Evolutionary conservation across 2,329 filamentous ascomycete species (phyloP).

Genomic region (Beauveria sp.): DNA sequence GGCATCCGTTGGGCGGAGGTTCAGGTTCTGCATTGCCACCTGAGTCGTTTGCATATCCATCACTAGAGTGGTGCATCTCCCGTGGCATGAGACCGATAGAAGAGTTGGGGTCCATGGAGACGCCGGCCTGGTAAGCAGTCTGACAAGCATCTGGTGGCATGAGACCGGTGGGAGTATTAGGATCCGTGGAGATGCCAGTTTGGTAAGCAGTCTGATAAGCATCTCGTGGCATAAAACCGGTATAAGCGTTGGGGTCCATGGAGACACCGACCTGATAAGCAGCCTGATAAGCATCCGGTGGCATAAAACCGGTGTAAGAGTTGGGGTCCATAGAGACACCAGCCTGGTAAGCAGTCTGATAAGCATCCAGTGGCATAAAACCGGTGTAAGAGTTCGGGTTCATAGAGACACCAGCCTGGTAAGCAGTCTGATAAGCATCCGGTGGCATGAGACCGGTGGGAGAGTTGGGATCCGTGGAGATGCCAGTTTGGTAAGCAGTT

Average conservation of each 20-base stretch:
- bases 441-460: neutral
- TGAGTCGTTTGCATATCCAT: neutral
- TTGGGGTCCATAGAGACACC: neutral
- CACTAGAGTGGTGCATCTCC: neutral
- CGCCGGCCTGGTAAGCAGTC: neutral
- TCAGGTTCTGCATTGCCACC: neutral
- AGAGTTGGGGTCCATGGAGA: neutral
- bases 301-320: neutral
- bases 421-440: neutral
- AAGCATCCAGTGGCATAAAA: neutral
- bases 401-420: neutral
- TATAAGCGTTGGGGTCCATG: neutral
- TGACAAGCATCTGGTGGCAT: neutral
- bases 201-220: neutral
- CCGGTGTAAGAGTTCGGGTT: neutral
- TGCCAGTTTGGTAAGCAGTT: neutral
- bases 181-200: neutral
- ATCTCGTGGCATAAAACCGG: neutral
- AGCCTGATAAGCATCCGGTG: neutral
- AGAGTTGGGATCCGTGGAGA: neutral
- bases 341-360: neutral
- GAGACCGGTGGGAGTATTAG: neutral
- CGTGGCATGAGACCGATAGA: neutral
- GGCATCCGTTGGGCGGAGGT: neutral
- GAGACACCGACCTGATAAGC: neutral